Percentiles rank a stretch among this genome's conserved stretches.
Evolutionary conservation across 2,329 filamentous ascomycete species (phyloP).

Genomic region (Aspergillus luchuensis): DNA sequence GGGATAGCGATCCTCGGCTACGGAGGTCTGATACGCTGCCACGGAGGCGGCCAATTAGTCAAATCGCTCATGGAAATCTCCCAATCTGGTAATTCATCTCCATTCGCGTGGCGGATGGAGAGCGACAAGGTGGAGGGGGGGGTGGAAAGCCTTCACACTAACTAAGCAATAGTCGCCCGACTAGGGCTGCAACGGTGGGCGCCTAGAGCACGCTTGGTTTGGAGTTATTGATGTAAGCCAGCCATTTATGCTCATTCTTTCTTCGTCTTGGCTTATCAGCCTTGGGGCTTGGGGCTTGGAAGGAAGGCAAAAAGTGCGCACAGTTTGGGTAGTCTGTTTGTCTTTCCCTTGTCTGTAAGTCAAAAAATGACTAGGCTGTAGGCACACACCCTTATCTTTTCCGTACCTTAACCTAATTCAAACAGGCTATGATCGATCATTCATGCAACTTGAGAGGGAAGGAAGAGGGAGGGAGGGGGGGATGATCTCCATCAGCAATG

Average conservation of each 20-base stretch:
- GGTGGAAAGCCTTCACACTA: neutral
- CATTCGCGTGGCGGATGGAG: neutral
- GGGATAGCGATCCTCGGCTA: slow-evolving; percentile 18
- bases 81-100: slow-evolving; percentile 2
- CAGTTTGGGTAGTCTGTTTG: too few species aligned
- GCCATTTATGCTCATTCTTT: slow-evolving; percentile 1
- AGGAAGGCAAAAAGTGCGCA: too few species aligned
- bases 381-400: neutral
- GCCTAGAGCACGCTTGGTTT: slow-evolving; percentile 8
- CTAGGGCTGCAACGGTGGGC: slow-evolving; percentile 10
- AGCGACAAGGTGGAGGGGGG: neutral
- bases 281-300: too few species aligned
- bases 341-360: too few species aligned
- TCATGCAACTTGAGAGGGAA: slow-evolving; percentile 3
- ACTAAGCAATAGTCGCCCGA: slow-evolving; percentile 7
- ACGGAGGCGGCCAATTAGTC: neutral
- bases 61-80: neutral
- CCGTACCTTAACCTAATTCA: slow-evolving; percentile 22
- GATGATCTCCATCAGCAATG: slow-evolving; percentile 18
- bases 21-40: neutral
- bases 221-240: slow-evolving; percentile 6
- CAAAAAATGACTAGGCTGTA: neutral
- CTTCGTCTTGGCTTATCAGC: neutral
- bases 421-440: slow-evolving; percentile 21
- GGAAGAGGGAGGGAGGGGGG: neutral